Evolutionary conservation across 371 early-diverging fungal species (phyloP), one percentile per base, ranked within the genome.

Genomic region (Mortierella sp.): DNA sequence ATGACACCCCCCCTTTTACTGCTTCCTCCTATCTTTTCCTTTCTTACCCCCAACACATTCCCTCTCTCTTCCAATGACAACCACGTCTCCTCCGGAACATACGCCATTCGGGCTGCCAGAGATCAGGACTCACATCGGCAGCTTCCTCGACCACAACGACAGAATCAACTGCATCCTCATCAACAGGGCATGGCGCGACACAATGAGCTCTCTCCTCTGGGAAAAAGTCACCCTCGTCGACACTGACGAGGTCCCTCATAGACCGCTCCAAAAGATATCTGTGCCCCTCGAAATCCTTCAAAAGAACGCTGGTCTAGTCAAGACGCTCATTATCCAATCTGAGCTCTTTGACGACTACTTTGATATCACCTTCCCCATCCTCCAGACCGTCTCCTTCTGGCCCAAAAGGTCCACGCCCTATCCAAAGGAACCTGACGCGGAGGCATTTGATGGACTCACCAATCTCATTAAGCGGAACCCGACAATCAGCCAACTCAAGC

Each of bases 41-140:
- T 34, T 68, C 24, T 42, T 31, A 3, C 57, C 7, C 60, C 13
- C 63, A 28, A 63, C 11, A 42, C 42, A 42, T 31, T 42, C 10
- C 8, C 42, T 4, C 11, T 3, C 11, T 10, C n/a, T 38, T 38
- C 2, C n/a, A 24, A 68, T 68, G 68, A 68, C 68, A 68, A 3
- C 42, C 10, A 63, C 63, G 16, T 2, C 50, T 50, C 8, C 55
- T n/a, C 24, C 42, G 6, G 68, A 68, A 24, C 42, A 34, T 3
- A 42, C 42, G 24, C 68, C 68, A 68, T 68, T 68, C 68, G 68
- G 38, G 24, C 68, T 68, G 9, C 68, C 68, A 38, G 68, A 68
- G 68, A 68, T 68, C n/a, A 68, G 68, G 68, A 38, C 21, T 1
- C 68, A 38, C 68, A 68, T 68, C 68, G 68, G 68, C 24, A 68